Conservation (phyloP, 257 asterid species). For the Solanum sejunctum region DNA sequence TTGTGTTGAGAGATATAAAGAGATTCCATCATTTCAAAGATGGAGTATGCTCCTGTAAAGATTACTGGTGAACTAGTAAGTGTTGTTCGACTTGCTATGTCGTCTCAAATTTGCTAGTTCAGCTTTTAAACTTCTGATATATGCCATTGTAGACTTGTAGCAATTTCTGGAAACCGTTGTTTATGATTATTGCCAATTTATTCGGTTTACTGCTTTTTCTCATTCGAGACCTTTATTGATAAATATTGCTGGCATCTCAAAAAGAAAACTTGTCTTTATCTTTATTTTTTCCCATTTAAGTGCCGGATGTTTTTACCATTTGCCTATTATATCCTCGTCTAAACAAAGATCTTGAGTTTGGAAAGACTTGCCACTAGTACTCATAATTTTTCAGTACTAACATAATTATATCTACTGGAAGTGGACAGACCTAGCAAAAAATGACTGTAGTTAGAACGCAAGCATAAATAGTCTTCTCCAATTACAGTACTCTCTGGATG, state of each 20-base stretch:
- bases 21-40: constrained; percentile 33
- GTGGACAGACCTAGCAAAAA: neutral
- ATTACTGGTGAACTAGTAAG: constrained; percentile 26
- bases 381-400: neutral
- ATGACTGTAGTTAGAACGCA: neutral
- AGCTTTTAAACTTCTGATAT: neutral
- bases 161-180: neutral
- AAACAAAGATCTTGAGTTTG: neutral
- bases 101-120: neutral
- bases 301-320: neutral
- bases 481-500: neutral
- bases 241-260: neutral
- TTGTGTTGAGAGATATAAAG: constrained; percentile 27
- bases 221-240: neutral
- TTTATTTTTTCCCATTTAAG: neutral
- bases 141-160: neutral
- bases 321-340: neutral
- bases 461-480: neutral
- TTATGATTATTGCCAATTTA: neutral
- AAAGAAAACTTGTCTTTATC: neutral
- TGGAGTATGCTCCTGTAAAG: constrained; percentile 30
- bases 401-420: neutral
- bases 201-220: neutral
- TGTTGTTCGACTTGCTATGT: neutral
- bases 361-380: neutral